These are phyloP conservation scores for Curvularia spicifera DNA, from an alignment of 2,329 filamentous ascomycete species.

Conservation along the genomic window DNA sequence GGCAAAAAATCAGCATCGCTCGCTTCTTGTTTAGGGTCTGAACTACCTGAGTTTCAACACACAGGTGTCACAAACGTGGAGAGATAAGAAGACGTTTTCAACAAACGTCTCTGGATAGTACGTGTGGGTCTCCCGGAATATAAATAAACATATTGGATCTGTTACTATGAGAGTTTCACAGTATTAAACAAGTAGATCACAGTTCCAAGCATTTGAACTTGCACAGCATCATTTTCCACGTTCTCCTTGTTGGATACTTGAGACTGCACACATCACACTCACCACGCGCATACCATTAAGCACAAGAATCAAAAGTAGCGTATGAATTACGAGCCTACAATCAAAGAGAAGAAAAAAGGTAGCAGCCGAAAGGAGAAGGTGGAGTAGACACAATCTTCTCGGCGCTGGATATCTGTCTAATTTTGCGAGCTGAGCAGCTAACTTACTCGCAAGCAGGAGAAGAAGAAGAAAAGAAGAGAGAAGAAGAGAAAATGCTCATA, in stretches of 20 bases:
- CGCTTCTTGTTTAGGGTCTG: not conserved
- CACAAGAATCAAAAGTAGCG: not conserved
- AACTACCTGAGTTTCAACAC: not conserved
- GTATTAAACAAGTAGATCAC: not conserved
- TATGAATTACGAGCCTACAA: not conserved
- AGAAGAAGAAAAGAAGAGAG: not conserved
- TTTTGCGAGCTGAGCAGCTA: slow-evolving; percentile 1
- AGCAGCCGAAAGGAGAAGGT: not conserved
- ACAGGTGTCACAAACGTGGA: not conserved
- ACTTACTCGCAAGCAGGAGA: not conserved
- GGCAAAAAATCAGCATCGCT: not conserved
- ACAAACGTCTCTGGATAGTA: not conserved
- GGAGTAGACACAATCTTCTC: not conserved
- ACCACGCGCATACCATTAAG: not conserved
- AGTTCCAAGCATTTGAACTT: not conserved
- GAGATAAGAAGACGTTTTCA: not conserved
- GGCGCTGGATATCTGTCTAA: slow-evolving; percentile 8
- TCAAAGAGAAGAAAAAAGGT: not conserved
- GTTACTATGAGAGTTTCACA: not conserved
- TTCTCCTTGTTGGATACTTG: not conserved
- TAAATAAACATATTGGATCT: not conserved
- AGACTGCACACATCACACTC: not conserved
- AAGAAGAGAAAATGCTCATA: not conserved
- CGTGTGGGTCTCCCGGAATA: not conserved
- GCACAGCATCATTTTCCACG: not conserved